Conservation (phyloP, 2,329 filamentous ascomycete genomes). For the Cladosporium sp. region DNA sequence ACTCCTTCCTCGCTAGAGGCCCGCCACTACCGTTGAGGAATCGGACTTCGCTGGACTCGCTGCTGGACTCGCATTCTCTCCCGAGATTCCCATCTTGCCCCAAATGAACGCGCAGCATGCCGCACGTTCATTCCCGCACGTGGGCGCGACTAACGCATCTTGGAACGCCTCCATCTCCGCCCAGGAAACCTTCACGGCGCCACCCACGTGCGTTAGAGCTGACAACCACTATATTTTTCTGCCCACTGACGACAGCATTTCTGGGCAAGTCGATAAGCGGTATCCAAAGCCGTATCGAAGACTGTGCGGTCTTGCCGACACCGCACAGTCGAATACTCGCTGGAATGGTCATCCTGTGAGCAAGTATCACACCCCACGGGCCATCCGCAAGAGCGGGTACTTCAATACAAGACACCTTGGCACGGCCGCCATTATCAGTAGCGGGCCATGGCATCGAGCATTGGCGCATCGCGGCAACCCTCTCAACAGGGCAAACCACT, state of each 20-base stretch:
- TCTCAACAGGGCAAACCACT: constrained; percentile 9
- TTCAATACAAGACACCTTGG: constrained; percentile 17
- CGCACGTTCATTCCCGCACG: not conserved
- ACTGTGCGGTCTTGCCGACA: not conserved
- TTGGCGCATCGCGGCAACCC: constrained; percentile 9
- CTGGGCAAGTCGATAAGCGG: not conserved
- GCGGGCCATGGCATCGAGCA: constrained; percentile 18
- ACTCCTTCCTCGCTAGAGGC: not conserved
- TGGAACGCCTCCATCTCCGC: not conserved
- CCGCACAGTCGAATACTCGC: not conserved
- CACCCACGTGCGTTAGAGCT: constrained; percentile 9
- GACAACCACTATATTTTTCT: constrained; percentile 1
- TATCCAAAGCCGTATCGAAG: not conserved
- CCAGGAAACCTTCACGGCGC: constrained; percentile 9
- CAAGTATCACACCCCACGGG: not conserved
- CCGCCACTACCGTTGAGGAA: not conserved
- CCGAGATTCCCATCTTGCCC: not conserved
- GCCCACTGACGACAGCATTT: not conserved
- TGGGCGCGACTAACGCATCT: not conserved
- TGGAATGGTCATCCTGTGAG: not conserved
- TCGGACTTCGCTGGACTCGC: not conserved
- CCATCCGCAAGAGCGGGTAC: constrained; percentile 12
- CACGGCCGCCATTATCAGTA: constrained; percentile 13
- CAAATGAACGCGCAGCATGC: not conserved
- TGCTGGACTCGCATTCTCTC: not conserved